Percentiles rank a stretch among this genome's conserved stretches.
Conservation (phyloP, 2,329 filamentous ascomycete species). For the Neopestalotiopsis clavispora region DNA sequence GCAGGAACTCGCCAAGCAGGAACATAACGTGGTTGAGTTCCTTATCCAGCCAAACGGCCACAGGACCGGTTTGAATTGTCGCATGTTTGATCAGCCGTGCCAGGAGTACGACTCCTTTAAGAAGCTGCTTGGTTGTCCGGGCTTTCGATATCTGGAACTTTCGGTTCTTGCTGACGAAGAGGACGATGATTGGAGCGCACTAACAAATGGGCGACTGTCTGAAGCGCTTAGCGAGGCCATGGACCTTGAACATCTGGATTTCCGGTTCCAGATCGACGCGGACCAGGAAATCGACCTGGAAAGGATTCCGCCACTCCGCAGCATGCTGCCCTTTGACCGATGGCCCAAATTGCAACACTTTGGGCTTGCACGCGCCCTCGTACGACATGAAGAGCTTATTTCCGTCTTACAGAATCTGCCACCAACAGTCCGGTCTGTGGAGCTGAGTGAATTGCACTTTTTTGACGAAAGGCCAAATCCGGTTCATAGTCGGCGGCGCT, state of each 20-base stretch:
- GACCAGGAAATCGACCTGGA: neutral
- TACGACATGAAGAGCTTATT: neutral
- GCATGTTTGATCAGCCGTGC: slow-evolving; percentile 1
- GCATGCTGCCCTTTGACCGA: neutral
- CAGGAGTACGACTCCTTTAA: neutral
- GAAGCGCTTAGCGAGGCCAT: neutral
- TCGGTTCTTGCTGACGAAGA: neutral
- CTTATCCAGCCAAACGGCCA: neutral
- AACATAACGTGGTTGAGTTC: neutral
- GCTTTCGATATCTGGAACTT: neutral
- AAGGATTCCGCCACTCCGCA: neutral
- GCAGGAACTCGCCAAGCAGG: neutral
- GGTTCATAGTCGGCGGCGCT: neutral
- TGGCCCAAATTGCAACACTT: neutral
- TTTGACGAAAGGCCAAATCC: neutral
- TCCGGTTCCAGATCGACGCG: neutral
- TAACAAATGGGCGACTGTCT: neutral
- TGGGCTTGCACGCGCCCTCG: neutral
- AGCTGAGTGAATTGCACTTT: neutral
- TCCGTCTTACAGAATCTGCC: neutral
- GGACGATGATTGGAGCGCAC: neutral
- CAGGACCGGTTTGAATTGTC: neutral
- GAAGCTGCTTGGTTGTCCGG: neutral
- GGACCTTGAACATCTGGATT: neutral
- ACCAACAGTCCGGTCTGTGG: neutral